Conservation (phyloP, 345 rosid species). For the Aegle marmelos region DNA sequence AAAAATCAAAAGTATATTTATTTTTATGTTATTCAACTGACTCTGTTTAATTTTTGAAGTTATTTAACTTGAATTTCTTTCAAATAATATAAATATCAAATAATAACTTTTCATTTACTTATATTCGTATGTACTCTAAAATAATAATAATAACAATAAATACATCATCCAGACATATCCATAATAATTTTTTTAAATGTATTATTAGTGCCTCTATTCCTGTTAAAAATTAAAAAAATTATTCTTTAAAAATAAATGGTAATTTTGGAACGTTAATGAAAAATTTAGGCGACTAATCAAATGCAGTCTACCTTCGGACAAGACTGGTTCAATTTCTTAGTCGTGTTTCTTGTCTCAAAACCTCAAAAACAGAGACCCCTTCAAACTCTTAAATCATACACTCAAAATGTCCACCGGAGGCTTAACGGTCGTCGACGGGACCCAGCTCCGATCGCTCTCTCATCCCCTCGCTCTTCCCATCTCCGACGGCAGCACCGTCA, state of each 20-base stretch:
- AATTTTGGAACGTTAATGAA: slow-evolving; percentile 1
- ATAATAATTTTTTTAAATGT: no score
- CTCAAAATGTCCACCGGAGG: slow-evolving; percentile 58
- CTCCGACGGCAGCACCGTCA: slow-evolving; percentile 21
- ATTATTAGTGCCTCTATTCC: no score
- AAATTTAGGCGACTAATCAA: slow-evolving; percentile 6
- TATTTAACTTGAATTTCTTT: no score
- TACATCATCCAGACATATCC: no score
- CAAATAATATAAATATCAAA: no score
- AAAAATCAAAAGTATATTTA: no score
- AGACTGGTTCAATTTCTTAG: background rate
- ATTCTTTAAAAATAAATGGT: background rate
- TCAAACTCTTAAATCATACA: background rate
- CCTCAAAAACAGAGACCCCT: background rate
- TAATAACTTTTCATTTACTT: no score
- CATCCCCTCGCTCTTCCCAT: slow-evolving; percentile 38
- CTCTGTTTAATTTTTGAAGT: no score
- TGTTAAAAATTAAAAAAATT: fast-evolving
- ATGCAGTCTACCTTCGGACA: background rate
- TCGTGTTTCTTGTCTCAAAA: background rate
- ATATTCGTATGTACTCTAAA: no score
- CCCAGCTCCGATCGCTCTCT: slow-evolving; percentile 51
- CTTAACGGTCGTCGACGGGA: slow-evolving; percentile 61
- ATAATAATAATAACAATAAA: no score
- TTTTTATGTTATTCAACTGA: no score